Conservation (phyloP, 2,329 filamentous ascomycete genomes). For the Penicillium sp. region DNA sequence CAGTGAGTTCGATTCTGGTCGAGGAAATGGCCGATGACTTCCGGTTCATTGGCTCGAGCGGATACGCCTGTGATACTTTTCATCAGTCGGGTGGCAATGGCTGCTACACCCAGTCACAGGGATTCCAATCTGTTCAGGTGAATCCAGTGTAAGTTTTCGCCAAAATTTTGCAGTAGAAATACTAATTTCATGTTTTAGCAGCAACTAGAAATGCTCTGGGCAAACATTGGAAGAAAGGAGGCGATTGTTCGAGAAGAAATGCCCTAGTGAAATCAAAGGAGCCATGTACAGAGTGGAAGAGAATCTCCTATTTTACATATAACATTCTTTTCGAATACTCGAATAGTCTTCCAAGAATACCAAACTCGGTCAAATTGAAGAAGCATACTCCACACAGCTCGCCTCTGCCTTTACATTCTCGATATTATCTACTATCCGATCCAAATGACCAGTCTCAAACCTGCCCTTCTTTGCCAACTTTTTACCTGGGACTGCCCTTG, state of each 20-base stretch:
- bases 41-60: constrained; percentile 3
- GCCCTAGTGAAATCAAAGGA: too few relatives aligned
- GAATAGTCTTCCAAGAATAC: neutral
- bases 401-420: neutral
- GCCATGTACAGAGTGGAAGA: too few relatives aligned
- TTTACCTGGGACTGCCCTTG: constrained; percentile 9
- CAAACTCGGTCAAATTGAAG: neutral
- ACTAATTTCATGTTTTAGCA: neutral
- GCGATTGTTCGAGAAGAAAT: neutral
- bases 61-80: constrained; percentile 1
- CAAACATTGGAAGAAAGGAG: neutral
- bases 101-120: constrained; percentile 9
- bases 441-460: constrained; percentile 10
- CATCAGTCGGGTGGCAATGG: neutral
- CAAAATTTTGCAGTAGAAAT: too few relatives aligned
- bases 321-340: neutral
- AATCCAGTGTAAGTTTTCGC: neutral
- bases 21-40: constrained; percentile 4
- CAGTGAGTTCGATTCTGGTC: neutral
- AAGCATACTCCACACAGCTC: neutral
- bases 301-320: neutral
- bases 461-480: constrained; percentile 9
- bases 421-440: constrained; percentile 5
- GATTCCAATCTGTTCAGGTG: constrained; percentile 10
- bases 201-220: neutral